phyloP scores from a whole-genome alignment of 2,329 filamentous ascomycete genomes.

The Ascochyta clinopodiicola region DNA sequence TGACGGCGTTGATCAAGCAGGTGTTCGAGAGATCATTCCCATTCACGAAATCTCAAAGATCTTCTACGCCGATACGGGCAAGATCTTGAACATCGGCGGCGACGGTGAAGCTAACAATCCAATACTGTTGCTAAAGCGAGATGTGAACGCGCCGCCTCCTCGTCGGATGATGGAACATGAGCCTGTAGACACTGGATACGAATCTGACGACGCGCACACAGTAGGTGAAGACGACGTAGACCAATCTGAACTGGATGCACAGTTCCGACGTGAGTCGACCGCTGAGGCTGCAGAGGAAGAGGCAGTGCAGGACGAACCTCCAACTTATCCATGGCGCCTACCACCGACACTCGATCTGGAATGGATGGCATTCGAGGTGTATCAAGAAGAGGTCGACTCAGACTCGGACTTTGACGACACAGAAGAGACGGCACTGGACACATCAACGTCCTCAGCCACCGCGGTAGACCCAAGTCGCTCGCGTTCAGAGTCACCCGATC shows the following conservation, averaged over 20 bases:
- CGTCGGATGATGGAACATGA: slow-evolving; percentile 59
- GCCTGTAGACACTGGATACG: slow-evolving; percentile 32
- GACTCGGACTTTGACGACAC: slow-evolving; percentile 59
- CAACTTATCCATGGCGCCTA: slow-evolving; percentile 62
- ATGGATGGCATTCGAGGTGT: slow-evolving; percentile 91
- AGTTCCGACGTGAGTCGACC: slow-evolving; percentile 53
- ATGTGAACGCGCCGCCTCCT: slow-evolving; percentile 68
- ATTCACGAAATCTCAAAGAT: slow-evolving; percentile 84
- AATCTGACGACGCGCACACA: slow-evolving; percentile 50
- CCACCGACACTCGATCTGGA: slow-evolving; percentile 82
- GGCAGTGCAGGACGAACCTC: slow-evolving; percentile 19
- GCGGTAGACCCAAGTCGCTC: slow-evolving; percentile 21
- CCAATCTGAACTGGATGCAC: slow-evolving; percentile 55
- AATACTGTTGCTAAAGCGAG: slow-evolving; percentile 75
- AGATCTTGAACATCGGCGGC: slow-evolving; percentile 81
- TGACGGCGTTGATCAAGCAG: slow-evolving; percentile 67
- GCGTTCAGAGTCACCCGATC: slow-evolving; percentile 50
- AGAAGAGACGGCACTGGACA: slow-evolving; percentile 27
- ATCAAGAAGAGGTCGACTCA: slow-evolving; percentile 67
- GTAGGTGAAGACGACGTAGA: slow-evolving; percentile 43
- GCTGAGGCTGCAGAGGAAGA: slow-evolving; percentile 20
- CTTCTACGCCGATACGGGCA: slow-evolving; percentile 90
- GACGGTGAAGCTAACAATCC: slow-evolving; percentile 74
- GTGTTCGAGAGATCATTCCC: slow-evolving; percentile 70
- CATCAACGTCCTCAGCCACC: slow-evolving; percentile 24